Evolutionary conservation across 352 stramenopile species (phyloP), one percentile per base, ranked within the genome.

Genomic region (Globisporangium megalacanthum): DNA sequence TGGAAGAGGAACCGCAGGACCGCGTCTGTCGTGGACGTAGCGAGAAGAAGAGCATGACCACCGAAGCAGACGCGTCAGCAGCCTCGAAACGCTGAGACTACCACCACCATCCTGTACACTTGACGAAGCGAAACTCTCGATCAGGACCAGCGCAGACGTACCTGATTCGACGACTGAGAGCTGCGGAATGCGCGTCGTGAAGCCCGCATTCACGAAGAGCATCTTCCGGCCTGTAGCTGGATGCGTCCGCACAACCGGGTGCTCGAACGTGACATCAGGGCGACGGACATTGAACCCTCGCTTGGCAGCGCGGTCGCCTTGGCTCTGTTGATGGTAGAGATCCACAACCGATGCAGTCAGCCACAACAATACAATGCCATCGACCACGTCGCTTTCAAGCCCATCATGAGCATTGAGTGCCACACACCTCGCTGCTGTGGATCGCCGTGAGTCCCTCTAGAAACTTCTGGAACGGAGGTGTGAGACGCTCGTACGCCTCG

Each of bases 401-500:
- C 25, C 25, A 29, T 29, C 25, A 29, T 29, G 25, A 29, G 4
- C 25, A 29, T 29, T 29, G 25, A 29, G 25, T 29, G 4, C 7
- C 15, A 2, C 39, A 1, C 9, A 56, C 58, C 52, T 74, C 74
- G 62, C 68, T 72, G 58, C 68, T 79, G 60, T 81, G 72, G 45
- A 79, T 70, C 15, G 72, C 72, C 4, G 64, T 75, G 15, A 81
- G 54, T 0, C 65, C 60, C 19, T 78, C 68, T 3, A 81, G 51
- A 39, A 78, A 69, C 45, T 65, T 67, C 52, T 77, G 60, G 37
- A 81, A 69, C 20, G 55, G 53, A 13, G 67, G 64, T 17, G 69
- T 71, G 4, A 81, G 56, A 36, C 65, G 69, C 9, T 81, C 67
- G 60, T 79, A 81, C 4, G 72, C 72, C 29, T 81, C 70, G 61